Evolutionary conservation across 2,329 filamentous ascomycete genomes (phyloP), one percentile per base, ranked within the genome.

Genomic region (Aquanectria penicillioides): DNA sequence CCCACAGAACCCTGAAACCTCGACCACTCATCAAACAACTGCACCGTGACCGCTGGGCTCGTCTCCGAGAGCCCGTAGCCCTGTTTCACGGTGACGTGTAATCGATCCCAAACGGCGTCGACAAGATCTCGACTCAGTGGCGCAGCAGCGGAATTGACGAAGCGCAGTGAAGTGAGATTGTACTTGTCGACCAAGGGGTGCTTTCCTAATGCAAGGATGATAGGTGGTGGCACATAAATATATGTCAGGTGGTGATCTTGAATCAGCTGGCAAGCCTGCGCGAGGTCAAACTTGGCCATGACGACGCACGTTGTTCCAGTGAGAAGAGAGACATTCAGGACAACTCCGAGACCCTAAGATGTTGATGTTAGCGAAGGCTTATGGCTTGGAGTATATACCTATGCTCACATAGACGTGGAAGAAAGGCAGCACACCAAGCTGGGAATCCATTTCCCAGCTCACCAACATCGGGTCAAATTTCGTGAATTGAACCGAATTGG

Each of bases 51-150:
- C 0, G 88, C 90, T 0, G 94, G 93, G 22, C 89, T 89, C 12
- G 93, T 96, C 79, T 98, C 94, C 5, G 89, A 93, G 5, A 98
- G 83, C 0, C 94, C 94, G 71, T 97, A 98, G 15, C 92, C 94
- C 77, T 98, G 94, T 81, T 97, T 97, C 60, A 97, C 87, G 2
- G 89, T 89, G 17, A 96, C 82, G 48, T 87, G 87, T 57, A 95
- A 86, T 7, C 93, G 86, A 17, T 85, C 76, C 80, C 92, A 91
- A 3, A 95, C 86, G 8, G 87, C 84, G 53, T 93, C 86, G 1
- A 94, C 90, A 2, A 98, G 84, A 62, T 97, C 93, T 26, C 82
- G 80, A 0, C 92, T 94, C 34, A 97, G 80, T 0, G 94, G 94
- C 1, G 94, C 94, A 0, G 94, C 94, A 20, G 92, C 94, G 1